These are phyloP conservation scores for Corynespora cassiicola DNA, from an alignment of 2,329 filamentous ascomycete species.

Conservation along the genomic window DNA sequence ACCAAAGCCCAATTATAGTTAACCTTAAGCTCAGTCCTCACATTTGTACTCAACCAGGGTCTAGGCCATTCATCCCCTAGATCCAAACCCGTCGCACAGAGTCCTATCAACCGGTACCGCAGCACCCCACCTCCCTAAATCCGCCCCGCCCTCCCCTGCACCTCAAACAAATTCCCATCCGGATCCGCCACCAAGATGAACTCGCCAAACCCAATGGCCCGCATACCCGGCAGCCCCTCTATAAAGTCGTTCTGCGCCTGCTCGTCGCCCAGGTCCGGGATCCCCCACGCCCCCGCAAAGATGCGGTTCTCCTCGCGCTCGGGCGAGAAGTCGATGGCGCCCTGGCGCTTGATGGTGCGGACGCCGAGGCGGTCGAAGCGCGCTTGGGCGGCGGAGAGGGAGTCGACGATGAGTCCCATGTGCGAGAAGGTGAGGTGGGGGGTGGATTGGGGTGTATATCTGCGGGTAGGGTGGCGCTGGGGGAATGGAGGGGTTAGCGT, in stretches of 20 bases:
- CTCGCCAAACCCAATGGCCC: conserved; percentile 17
- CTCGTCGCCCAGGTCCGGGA: conserved; percentile 8
- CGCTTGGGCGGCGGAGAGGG: conserved; percentile 33
- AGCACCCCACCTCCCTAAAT: too few species aligned
- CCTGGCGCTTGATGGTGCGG: conserved; percentile 34
- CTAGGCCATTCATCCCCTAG: too few species aligned
- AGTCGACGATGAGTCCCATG: conserved; percentile 46
- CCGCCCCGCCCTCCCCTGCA: too few species aligned
- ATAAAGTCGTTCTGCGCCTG: conserved; percentile 6
- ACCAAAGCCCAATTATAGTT: too few species aligned
- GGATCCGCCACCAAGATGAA: conserved; percentile 28
- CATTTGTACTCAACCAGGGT: too few species aligned
- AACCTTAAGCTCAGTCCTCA: too few species aligned
- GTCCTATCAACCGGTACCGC: too few species aligned
- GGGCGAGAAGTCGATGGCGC: conserved; percentile 17
- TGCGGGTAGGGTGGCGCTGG: too few species aligned
- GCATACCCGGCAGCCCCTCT: conserved; percentile 8
- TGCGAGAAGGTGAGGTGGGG: conserved; percentile 42
- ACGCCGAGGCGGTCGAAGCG: conserved; percentile 27
- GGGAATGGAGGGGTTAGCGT: too few species aligned
- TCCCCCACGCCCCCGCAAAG: conserved; percentile 10
- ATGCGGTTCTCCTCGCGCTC: conserved; percentile 8
- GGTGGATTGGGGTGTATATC: conserved; percentile 2
- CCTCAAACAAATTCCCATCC: conserved; percentile 29
- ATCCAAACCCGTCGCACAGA: too few species aligned